These are phyloP conservation scores for Yueomyces sp. DNA, from an alignment of 805 yeast species.

Conservation along the genomic window DNA sequence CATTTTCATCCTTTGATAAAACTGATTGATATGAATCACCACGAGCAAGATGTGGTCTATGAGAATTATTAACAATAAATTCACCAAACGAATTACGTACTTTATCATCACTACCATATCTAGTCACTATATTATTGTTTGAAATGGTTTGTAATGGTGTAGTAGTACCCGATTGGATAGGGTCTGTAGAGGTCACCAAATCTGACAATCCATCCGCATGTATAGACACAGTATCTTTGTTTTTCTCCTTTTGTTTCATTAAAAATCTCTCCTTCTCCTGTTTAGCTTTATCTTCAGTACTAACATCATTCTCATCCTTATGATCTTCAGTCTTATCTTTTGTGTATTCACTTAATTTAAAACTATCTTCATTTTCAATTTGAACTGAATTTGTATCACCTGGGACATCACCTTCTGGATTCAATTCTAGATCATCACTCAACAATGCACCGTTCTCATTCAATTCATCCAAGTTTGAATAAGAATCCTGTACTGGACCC, in stretches of 20 bases:
- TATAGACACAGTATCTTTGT: neutral
- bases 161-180: conserved; percentile 10
- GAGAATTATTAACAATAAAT: conserved; percentile 13
- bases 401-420: conserved; percentile 13
- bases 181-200: conserved; percentile 18
- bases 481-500: conserved; percentile 6
- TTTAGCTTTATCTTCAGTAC: conserved; percentile 1
- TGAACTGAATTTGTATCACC: neutral
- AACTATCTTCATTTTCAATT: conserved; percentile 3
- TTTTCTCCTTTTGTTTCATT: conserved; percentile 3
- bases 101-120: conserved; percentile 2
- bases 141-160: conserved; percentile 1
- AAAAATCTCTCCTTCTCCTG: conserved; percentile 6
- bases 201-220: neutral
- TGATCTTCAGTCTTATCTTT: neutral
- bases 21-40: conserved; percentile 66
- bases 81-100: conserved; percentile 22
- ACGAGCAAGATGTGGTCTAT: conserved; percentile 54
- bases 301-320: neutral
- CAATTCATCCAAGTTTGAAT: conserved; percentile 22
- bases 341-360: conserved; percentile 7
- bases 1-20: conserved; percentile 20
- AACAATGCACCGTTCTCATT: conserved; percentile 24
- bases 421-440: conserved; percentile 22
- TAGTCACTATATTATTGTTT: neutral